Base-by-base conservation (phyloP, 1,284 basidiomycete genomes). In the Melampsora americana region DNA sequence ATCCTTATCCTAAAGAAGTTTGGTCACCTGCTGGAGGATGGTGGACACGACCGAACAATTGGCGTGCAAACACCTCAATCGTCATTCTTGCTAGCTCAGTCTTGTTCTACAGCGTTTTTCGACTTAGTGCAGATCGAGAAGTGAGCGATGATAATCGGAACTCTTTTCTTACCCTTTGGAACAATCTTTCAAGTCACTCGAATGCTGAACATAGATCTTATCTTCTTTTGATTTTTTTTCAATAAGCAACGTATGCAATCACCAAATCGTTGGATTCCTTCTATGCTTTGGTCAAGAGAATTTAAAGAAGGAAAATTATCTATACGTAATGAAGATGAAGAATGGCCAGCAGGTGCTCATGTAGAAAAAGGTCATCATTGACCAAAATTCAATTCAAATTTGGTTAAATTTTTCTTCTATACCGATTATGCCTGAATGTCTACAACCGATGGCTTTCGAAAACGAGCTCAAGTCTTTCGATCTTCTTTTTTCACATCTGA, bases 1-100 rank as follows among this genome's bases (percentile, higher is more conserved):
- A 85, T 81, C 85, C 86, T 69, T 87, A 84, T 82, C 86, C 86
- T 39, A 87, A 86, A 82, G 85, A 86, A 81, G 86, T 87, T 77
- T 87, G 86, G 86, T 83, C 84, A 26, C 72, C 72, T 53, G 50
- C 72, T 18, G 86, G 86, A 78, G 86, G 86, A 68, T 87, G 86
- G 86, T 87, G 86, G 86, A 84, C 85, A 65, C 83, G 86, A 35
- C 86, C 86, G 30, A 79, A 81, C 16, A 87, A 86, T 82, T 87
- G 86, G 86, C 82, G 81, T 56, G 78, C 83, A 60, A 86, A 86
- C 82, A 87, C 86, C 6, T 83, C 82, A 2, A 80, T 86, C 77
- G 83, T 83, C 68, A 80, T 82, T 53, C 82, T 82, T 50, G 85
- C 84, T 20, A 85, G 87, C 78, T 84, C 80, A 3, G 68, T 85